Evolutionary conservation across 768 basidiomycete genomes (phyloP).

Genomic region (Lactarius hatsudake): DNA sequence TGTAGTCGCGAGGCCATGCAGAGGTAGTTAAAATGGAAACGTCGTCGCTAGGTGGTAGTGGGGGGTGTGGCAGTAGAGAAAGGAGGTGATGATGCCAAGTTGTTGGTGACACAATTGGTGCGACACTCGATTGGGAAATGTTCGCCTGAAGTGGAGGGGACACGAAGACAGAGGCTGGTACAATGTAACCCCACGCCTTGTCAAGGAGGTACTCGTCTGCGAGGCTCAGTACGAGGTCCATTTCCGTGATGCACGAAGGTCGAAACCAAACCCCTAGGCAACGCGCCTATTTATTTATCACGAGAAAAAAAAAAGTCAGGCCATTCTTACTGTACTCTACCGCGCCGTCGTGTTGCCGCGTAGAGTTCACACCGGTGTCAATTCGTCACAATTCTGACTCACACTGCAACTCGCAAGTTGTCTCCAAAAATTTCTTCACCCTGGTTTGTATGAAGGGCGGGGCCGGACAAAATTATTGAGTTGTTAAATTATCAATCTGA

Average conservation of each 20-base stretch:
- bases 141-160: slow-evolving; percentile 22
- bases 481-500: no score
- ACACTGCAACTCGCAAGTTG: no score
- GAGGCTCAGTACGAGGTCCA: slow-evolving; percentile 81
- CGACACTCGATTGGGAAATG: slow-evolving; percentile 24
- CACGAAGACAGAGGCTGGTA: slow-evolving; percentile 49
- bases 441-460: no score
- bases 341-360: no score
- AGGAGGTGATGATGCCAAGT: slow-evolving; percentile 50
- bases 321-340: neutral
- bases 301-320: neutral
- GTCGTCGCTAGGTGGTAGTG: slow-evolving; percentile 36
- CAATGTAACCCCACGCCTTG: slow-evolving; percentile 67
- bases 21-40: slow-evolving; percentile 42
- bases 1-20: slow-evolving; percentile 82
- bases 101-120: slow-evolving; percentile 17
- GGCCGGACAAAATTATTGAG: no score
- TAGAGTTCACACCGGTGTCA: no score
- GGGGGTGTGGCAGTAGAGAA: slow-evolving; percentile 56
- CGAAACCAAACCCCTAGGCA: neutral
- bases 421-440: no score
- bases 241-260: slow-evolving; percentile 33
- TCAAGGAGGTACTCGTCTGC: slow-evolving; percentile 76
- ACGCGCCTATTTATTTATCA: neutral
- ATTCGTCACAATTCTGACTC: no score